These are phyloP conservation scores for Talaromyces sp. DNA, from an alignment of 2,329 filamentous ascomycete species.

Conservation along the genomic window DNA sequence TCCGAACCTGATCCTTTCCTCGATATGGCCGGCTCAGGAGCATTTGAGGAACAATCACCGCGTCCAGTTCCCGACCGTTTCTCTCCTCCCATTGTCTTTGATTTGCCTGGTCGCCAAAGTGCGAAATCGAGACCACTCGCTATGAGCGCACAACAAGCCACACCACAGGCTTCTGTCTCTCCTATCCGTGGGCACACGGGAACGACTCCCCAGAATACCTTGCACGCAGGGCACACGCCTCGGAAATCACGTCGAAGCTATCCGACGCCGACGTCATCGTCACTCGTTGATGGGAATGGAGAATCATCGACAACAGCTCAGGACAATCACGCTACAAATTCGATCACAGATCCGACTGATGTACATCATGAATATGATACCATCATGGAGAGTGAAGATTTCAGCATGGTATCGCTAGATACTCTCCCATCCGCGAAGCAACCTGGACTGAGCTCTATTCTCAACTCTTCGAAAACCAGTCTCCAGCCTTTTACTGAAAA, in stretches of 20 bases:
- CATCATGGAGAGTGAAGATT: slow-evolving; percentile 56
- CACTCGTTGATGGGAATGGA: slow-evolving; percentile 36
- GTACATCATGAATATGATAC: slow-evolving; percentile 51
- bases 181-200: slow-evolving; percentile 26
- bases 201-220: slow-evolving; percentile 33
- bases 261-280: slow-evolving; percentile 41
- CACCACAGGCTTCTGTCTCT: slow-evolving; percentile 36
- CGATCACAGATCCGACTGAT: slow-evolving; percentile 35
- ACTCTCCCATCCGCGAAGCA: slow-evolving; percentile 50
- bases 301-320: not conserved
- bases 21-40: slow-evolving; percentile 19
- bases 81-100: not conserved
- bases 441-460: slow-evolving; percentile 35
- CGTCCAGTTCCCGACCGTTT: not conserved
- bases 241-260: slow-evolving; percentile 33
- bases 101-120: not conserved
- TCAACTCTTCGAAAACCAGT: slow-evolving; percentile 26
- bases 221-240: slow-evolving; percentile 33
- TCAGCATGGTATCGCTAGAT: slow-evolving; percentile 56
- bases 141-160: slow-evolving; percentile 16
- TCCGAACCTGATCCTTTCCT: slow-evolving; percentile 22
- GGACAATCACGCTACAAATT: slow-evolving; percentile 16
- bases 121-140: not conserved
- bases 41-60: slow-evolving; percentile 13
- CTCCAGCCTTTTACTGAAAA: slow-evolving; percentile 29